Conservation (phyloP, 2,329 filamentous ascomycete species). For the Colletotrichum chlorophyti region DNA sequence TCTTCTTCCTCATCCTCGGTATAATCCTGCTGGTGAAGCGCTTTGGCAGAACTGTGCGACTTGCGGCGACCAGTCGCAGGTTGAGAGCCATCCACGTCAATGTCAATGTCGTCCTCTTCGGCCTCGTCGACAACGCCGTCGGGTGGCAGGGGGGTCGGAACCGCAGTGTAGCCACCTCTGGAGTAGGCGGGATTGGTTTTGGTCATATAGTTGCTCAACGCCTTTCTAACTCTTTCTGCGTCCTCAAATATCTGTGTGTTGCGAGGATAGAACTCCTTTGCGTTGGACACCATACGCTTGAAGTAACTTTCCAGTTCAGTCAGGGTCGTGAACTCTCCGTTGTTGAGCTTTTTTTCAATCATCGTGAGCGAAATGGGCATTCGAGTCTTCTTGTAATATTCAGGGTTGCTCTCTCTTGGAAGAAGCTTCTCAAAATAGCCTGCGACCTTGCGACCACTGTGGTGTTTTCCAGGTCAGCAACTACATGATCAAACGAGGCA, state of each 20-base stretch:
- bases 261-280: slow-evolving; percentile 82
- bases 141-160: slow-evolving; percentile 76
- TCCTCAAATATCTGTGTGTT: slow-evolving; percentile 78
- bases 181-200: slow-evolving; percentile 86
- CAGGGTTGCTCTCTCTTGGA: slow-evolving; percentile 66
- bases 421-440: slow-evolving; percentile 78
- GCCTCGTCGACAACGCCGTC: slow-evolving; percentile 40
- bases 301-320: slow-evolving; percentile 83
- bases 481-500: too few relatives aligned
- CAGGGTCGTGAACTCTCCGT: slow-evolving; percentile 72
- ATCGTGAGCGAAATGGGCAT: slow-evolving; percentile 81
- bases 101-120: slow-evolving; percentile 17
- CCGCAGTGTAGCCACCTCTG: slow-evolving; percentile 67
- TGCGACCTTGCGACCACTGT: slow-evolving; percentile 75
- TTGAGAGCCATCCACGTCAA: slow-evolving; percentile 32
- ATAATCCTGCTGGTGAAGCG: slow-evolving; percentile 37
- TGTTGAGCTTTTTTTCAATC: slow-evolving; percentile 77
- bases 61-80: slow-evolving; percentile 16
- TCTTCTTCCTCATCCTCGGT: too few relatives aligned
- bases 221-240: slow-evolving; percentile 85
- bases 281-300: slow-evolving; percentile 87
- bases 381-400: slow-evolving; percentile 79
- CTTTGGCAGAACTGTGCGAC: slow-evolving; percentile 17
- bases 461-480: slow-evolving; percentile 7
- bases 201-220: slow-evolving; percentile 86